Base-by-base conservation (phyloP, 139 green algal genomes). In the Desmodesmus armatus region DNA sequence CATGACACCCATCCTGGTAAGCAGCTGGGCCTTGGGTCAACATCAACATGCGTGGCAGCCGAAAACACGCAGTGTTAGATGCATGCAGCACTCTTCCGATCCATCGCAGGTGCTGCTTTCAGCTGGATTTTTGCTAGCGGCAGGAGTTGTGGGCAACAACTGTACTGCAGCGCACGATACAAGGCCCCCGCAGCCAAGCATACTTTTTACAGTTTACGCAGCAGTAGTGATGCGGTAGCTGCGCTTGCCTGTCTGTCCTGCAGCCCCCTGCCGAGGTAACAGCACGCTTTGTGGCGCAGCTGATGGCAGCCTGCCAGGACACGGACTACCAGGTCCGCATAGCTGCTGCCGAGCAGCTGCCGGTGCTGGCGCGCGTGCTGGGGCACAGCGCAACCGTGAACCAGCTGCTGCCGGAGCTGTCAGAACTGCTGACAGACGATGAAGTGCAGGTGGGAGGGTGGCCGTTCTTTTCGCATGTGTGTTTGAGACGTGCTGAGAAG, bases 371-470 rank as follows among this genome's bases (percentile, higher is more conserved):
- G 37, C 71, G 55, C 5, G 41, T 53, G 49, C 55, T 87, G 9
- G 58, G 51, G 13, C 25, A 17, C 7, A 25, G 49, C 33, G 71
- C 69, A 13, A 29, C 62, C 4, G 23, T 62, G 69, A 21, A 9
- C 11, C 39, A 74, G 81, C 35, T 93, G 35, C 80, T 93, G 70
- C 78, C 78, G n/a, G 90, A 93, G 79, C 76, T 91, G 47, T 80
- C 85, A 37, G 87, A 93, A 86, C 88, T 93, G 81, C 58, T 93
- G 4, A 86, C 89, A 41, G 90, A 93, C 58, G 90, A 93, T 76
- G 88, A 91, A 33, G 13, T 89, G 41, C 81, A 89, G 84, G 90
- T 93, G 78, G 37, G 83, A 4, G 1, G 2, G 78, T 17, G 4
- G 71, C 6, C n/a, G n/a, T n/a, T n/a, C n/a, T n/a, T n/a, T 63